Conservation (phyloP, 768 basidiomycete genomes). For the Calocybe indica region DNA sequence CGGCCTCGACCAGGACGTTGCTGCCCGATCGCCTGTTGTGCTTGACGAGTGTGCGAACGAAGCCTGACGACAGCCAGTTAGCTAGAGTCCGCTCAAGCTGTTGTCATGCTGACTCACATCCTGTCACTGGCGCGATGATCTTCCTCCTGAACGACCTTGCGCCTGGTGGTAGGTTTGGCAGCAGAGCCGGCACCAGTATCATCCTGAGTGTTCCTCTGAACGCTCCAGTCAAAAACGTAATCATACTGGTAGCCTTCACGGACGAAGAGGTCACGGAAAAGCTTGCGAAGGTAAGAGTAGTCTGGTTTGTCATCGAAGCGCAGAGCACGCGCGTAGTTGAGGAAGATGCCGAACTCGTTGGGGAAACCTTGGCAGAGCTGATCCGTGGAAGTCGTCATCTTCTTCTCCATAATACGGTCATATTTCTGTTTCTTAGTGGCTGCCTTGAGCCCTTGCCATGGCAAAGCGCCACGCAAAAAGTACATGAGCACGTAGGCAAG, state of each 20-base stretch:
- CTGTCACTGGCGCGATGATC: constrained; percentile 78
- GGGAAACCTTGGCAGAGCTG: constrained; percentile 99
- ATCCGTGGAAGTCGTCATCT: constrained; percentile 99
- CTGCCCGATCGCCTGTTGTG: constrained; percentile 54
- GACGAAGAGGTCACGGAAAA: constrained; percentile 97
- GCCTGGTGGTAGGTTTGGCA: constrained; percentile 55
- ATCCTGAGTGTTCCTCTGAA: constrained; percentile 69
- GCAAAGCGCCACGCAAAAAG: constrained; percentile 96
- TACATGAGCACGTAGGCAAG: constrained; percentile 99
- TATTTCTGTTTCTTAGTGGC: constrained; percentile 99
- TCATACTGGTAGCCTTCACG: constrained; percentile 99
- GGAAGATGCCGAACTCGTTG: constrained; percentile 98
- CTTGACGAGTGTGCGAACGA: constrained; percentile 83
- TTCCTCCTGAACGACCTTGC: constrained; percentile 82
- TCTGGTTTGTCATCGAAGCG: constrained; percentile 99
- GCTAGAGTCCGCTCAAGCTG: constrained; percentile 8
- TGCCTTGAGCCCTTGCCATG: constrained; percentile 99
- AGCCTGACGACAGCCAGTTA: constrained; percentile 45
- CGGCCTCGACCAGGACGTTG: constrained; percentile 39
- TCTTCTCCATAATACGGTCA: constrained; percentile 99
- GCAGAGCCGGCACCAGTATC: constrained; percentile 59
- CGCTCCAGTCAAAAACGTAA: constrained; percentile 99
- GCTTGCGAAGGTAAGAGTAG: constrained; percentile 98
- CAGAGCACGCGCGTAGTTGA: constrained; percentile 98
- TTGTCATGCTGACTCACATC: constrained; percentile 50